phyloP scores from a whole-genome alignment of 1,284 basidiomycete genomes.

The Inonotus hispidus region DNA sequence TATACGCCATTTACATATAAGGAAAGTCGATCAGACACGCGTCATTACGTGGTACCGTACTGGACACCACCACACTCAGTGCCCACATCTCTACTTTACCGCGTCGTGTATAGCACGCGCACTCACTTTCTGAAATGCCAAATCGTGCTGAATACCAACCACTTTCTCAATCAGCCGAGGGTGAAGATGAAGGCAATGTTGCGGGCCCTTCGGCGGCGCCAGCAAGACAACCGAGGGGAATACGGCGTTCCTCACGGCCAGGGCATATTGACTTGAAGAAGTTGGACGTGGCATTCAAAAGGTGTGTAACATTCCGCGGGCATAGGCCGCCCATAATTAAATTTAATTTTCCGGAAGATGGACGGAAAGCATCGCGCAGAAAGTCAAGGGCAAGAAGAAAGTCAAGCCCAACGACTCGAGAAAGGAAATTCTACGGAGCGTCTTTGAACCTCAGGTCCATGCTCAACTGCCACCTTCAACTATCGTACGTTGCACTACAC shows the following conservation, averaged over 20 bases:
- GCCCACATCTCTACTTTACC: background rate
- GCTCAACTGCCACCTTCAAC: conserved; percentile 28
- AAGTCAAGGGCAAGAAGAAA: conserved; percentile 76
- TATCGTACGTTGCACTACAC: conserved; percentile 33
- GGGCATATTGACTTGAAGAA: conserved; percentile 71
- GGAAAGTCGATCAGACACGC: conserved; percentile 3
- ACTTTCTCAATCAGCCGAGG: conserved; percentile 53
- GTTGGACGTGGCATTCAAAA: conserved; percentile 76
- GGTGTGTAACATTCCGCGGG: conserved; percentile 34
- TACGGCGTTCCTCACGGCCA: conserved; percentile 44
- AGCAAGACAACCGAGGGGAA: conserved; percentile 33
- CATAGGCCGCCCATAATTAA: background rate
- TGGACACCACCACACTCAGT: background rate
- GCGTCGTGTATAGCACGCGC: background rate
- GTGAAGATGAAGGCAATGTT: conserved; percentile 32
- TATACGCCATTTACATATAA: background rate
- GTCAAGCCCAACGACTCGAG: conserved; percentile 48
- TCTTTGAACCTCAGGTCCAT: conserved; percentile 60
- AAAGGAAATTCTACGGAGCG: conserved; percentile 72
- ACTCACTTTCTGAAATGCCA: conserved; percentile 34
- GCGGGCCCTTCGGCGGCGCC: conserved; percentile 28
- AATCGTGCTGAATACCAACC: conserved; percentile 61
- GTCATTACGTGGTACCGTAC: background rate
- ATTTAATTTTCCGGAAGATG: conserved; percentile 42
- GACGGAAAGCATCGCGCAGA: conserved; percentile 81